Conservation (phyloP, 2,329 filamentous ascomycete genomes). For the Bipolaris gigantea region DNA sequence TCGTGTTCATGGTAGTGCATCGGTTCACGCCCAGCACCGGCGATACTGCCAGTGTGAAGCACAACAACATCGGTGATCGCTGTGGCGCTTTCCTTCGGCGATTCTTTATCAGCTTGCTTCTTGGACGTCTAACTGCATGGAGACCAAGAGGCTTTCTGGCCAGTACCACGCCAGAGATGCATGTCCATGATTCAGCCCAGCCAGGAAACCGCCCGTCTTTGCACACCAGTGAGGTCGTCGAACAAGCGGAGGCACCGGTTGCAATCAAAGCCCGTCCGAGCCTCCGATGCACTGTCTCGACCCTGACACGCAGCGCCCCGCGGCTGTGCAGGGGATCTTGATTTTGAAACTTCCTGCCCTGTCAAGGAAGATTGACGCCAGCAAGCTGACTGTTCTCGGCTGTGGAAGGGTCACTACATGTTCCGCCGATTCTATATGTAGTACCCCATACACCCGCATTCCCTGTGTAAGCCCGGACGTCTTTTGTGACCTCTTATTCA, state of each 20-base stretch:
- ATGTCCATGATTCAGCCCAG: conserved; percentile 9
- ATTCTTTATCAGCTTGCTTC: conserved; percentile 1
- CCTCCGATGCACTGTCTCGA: conserved; percentile 17
- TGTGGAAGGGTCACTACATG: conserved; percentile 20
- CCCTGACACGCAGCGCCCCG: conserved; percentile 25
- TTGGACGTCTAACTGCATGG: conserved; percentile 9
- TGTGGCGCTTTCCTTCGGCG: not conserved
- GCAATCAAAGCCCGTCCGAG: conserved; percentile 15
- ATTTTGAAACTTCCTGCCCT: conserved; percentile 26
- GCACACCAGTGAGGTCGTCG: conserved; percentile 16
- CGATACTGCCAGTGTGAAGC: not conserved
- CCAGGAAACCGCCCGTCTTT: conserved; percentile 5
- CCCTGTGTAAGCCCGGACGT: conserved; percentile 14
- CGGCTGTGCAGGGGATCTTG: conserved; percentile 23
- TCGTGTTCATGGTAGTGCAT: not conserved
- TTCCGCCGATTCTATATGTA: conserved; percentile 35
- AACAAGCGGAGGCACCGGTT: conserved; percentile 18
- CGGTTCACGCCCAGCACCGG: not conserved
- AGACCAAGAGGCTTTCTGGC: conserved; percentile 18
- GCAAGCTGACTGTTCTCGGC: conserved; percentile 19
- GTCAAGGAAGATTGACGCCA: conserved; percentile 14
- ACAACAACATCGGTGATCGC: conserved; percentile 2
- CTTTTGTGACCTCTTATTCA: conserved; percentile 12
- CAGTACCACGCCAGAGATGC: conserved; percentile 7
- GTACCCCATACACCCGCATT: conserved; percentile 14